Percentiles rank a stretch among this genome's conserved stretches.
These are phyloP conservation scores for Lithohypha guttulata DNA, from an alignment of 2,329 filamentous ascomycete species.

Conservation along the genomic window DNA sequence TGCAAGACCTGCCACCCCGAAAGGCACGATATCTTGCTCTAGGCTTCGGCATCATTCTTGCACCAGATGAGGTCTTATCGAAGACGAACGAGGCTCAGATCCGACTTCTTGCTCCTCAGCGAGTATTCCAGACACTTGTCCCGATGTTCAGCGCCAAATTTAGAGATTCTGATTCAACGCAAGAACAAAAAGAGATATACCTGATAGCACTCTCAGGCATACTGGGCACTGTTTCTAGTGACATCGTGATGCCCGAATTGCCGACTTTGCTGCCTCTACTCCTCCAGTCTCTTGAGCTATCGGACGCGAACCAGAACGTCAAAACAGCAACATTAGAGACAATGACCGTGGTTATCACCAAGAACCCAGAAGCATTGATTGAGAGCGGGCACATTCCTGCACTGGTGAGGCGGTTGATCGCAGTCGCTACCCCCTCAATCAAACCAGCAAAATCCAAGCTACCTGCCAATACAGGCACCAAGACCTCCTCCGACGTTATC, in stretches of 20 bases:
- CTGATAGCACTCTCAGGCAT: constrained; percentile 54
- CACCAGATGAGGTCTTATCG: constrained; percentile 50
- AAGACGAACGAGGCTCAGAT: constrained; percentile 52
- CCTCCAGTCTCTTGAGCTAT: constrained; percentile 51
- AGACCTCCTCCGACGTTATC: constrained; percentile 4
- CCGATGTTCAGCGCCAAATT: constrained; percentile 46
- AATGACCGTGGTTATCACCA: constrained; percentile 46
- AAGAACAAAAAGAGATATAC: constrained; percentile 45
- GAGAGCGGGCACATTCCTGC: constrained; percentile 47
- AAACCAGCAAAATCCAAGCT: constrained; percentile 3
- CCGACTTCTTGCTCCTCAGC: constrained; percentile 53
- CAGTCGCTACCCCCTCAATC: constrained; percentile 30
- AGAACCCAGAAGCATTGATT: constrained; percentile 43
- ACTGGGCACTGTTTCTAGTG: constrained; percentile 48
- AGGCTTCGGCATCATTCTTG: constrained; percentile 49
- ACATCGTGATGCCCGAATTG: constrained; percentile 50
- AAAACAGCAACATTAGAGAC: constrained; percentile 52
- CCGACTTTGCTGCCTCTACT: constrained; percentile 48
- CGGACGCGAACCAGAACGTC: constrained; percentile 32
- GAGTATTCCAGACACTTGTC: constrained; percentile 49
- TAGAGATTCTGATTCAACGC: constrained; percentile 25
- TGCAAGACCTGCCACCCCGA: constrained; percentile 30
- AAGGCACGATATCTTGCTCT: constrained; percentile 44
- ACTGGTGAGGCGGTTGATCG: constrained; percentile 46
- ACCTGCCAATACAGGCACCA: constrained; percentile 13